Base-by-base conservation (phyloP, 2,329 filamentous ascomycete species). In the Trichoderma sp. region DNA sequence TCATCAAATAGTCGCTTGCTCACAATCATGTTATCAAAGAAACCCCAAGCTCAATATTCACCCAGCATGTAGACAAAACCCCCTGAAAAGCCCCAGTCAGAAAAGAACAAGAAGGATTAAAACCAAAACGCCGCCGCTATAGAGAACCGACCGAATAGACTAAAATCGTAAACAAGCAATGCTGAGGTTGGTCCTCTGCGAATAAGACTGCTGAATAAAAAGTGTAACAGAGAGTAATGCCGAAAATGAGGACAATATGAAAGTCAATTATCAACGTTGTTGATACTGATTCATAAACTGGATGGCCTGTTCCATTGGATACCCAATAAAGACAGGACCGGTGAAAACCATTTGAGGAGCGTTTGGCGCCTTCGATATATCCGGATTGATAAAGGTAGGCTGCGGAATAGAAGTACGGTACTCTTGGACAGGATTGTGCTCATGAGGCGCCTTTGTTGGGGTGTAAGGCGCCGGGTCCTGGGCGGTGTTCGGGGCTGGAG, bases 241-340 rank as follows among this genome's bases (percentile, higher is more conserved):
- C 8, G 71, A 73, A 73, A 75, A 70, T 72, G 67, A 67, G 69
- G 66, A 56, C 73, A 30, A 30, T 69, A 34, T 47, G 26, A 28
- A 69, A 65, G 43, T 32, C 39, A 3, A 26, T 79, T 62, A 78
- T 74, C 76, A 75, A 63, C 71, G 75, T 70, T 76, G 76, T 76
- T 79, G 85, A 72, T 85, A 87, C 70, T 89, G 86, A 75, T 92
- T 90, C 84, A 97, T 87, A 66, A 97, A 87, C 70, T 89, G 86
- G 28, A 93, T 88, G n/a, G 93, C 92, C 79, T 97, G 91, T 73
- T 97, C 93, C 73, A 94, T 88, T 11, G 92, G 90, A 78, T 97
- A 98, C 0, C 95, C 95, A 76, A 98, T 93, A 78, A 98, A 98
- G 0, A 98, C 94, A 0, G 95, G 95, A 0, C 95, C 95, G 9